phyloP scores from a whole-genome alignment of 2,329 filamentous ascomycete species.

The Mollisiaceae sp. region DNA sequence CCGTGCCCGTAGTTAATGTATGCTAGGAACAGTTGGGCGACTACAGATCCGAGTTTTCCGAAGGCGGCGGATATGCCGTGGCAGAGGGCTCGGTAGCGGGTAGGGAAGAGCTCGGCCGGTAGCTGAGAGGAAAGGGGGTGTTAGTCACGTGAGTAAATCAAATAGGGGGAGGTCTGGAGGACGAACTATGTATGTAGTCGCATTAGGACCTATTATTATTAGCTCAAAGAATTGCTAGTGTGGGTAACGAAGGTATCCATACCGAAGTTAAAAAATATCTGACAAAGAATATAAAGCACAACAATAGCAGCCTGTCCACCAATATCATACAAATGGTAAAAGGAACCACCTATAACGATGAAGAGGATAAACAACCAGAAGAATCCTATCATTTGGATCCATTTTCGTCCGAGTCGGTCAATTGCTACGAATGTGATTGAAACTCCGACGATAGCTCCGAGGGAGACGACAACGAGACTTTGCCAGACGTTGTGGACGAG shows the following conservation, averaged over 20 bases:
- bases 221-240: too few species aligned
- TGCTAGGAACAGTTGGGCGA: conserved; percentile 27
- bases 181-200: conserved; percentile 21
- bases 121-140: conserved; percentile 12
- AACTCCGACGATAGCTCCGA: conserved; percentile 28
- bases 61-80: conserved; percentile 23
- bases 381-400: conserved; percentile 34
- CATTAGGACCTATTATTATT: conserved; percentile 14
- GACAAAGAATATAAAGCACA: conserved; percentile 32
- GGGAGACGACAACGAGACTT: conserved; percentile 31
- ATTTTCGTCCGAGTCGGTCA: conserved; percentile 31
- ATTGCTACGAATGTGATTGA: conserved; percentile 32
- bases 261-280: conserved; percentile 36
- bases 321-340: conserved; percentile 26
- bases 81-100: conserved; percentile 23
- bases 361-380: conserved; percentile 36
- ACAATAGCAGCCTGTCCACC: conserved; percentile 23
- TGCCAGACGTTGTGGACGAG: conserved; percentile 31
- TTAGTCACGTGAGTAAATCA: neutral
- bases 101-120: conserved; percentile 24
- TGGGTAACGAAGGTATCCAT: neutral
- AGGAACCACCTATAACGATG: conserved; percentile 32
- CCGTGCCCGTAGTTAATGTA: conserved; percentile 30
- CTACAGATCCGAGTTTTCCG: conserved; percentile 22
- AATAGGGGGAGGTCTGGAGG: neutral